Conservation (phyloP, 495 filamentous ascomycete genomes). For the Tuber aestivum region DNA sequence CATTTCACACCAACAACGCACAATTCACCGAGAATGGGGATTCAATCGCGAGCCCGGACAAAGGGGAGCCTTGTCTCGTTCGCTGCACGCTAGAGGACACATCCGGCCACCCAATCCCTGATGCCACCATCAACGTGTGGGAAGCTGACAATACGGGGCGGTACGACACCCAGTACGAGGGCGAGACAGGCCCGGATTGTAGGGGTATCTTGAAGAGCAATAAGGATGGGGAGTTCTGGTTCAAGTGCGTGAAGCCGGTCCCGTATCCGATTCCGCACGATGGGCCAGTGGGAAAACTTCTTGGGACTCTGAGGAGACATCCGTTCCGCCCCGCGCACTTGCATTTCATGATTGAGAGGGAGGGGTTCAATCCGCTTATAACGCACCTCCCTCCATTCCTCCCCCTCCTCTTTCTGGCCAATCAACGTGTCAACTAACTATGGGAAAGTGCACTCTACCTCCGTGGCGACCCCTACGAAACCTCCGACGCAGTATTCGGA, state of each 20-base stretch:
- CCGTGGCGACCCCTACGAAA: constrained; percentile 79
- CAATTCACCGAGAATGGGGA: constrained; percentile 57
- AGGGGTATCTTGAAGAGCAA: constrained; percentile 71
- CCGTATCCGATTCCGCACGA: constrained; percentile 86
- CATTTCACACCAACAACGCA: constrained; percentile 91
- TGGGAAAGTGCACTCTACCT: constrained; percentile 61
- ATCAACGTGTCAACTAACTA: constrained; percentile 40
- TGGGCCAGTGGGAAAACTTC: constrained; percentile 76
- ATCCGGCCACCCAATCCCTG: constrained; percentile 58
- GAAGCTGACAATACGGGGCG: constrained; percentile 81
- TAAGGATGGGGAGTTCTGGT: constrained; percentile 72
- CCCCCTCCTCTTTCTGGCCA: constrained; percentile 12
- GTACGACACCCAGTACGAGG: constrained; percentile 83
- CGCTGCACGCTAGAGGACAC: constrained; percentile 70
- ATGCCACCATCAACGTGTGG: constrained; percentile 84
- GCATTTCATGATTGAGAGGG: constrained; percentile 92
- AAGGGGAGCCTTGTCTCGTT: constrained; percentile 67
- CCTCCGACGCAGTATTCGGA: constrained; percentile 85
- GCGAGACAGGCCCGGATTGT: constrained; percentile 66
- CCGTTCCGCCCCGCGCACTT: constrained; percentile 80
- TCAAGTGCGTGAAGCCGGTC: constrained; percentile 79
- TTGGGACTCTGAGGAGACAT: constrained; percentile 66
- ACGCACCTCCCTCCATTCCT: constrained; percentile 54
- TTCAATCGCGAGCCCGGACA: constrained; percentile 64
- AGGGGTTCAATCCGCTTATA: constrained; percentile 75